Evolutionary conservation across 106 monocot species (phyloP).

Genomic region (Apostasia shenzhenica): DNA sequence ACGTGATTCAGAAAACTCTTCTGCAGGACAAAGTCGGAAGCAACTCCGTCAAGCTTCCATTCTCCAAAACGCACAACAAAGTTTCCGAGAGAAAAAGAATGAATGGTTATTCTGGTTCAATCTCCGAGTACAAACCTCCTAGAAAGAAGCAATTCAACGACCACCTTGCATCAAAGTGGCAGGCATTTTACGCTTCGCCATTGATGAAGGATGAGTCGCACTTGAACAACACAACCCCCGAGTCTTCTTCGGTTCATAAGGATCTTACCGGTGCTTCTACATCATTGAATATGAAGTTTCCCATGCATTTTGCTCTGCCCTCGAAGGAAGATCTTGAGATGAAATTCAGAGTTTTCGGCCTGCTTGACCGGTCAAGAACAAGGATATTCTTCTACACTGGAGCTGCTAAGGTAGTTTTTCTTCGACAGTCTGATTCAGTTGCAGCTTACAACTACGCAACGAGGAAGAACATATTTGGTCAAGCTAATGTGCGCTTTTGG

Average conservation of each 20-base stretch:
- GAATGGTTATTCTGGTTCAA: neutral
- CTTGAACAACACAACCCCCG: neutral
- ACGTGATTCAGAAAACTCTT: neutral
- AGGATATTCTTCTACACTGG: conserved; percentile 44
- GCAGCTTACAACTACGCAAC: conserved; percentile 27
- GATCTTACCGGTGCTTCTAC: neutral
- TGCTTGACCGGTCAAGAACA: conserved; percentile 35
- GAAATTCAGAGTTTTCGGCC: conserved; percentile 38
- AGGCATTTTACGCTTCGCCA: conserved; percentile 30
- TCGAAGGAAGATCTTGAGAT: conserved; percentile 33
- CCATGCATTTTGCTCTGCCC: conserved; percentile 32
- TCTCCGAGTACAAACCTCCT: neutral
- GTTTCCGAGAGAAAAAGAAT: neutral
- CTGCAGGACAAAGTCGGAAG: neutral
- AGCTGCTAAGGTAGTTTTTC: conserved; percentile 36
- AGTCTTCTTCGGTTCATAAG: neutral
- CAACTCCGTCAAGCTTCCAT: neutral
- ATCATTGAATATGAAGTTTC: conserved; percentile 53
- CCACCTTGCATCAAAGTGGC: neutral
- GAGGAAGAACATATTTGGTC: conserved; percentile 28
- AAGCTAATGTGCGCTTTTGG: conserved; percentile 40
- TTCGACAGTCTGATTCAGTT: conserved; percentile 17
- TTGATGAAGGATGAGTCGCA: conserved; percentile 5
- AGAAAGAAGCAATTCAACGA: neutral
- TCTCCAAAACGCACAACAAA: neutral